Percentiles rank a stretch among this genome's conserved stretches.
phyloP scores from a whole-genome alignment of 176 grass and related monocot genomes.

The Avena atlantica region DNA sequence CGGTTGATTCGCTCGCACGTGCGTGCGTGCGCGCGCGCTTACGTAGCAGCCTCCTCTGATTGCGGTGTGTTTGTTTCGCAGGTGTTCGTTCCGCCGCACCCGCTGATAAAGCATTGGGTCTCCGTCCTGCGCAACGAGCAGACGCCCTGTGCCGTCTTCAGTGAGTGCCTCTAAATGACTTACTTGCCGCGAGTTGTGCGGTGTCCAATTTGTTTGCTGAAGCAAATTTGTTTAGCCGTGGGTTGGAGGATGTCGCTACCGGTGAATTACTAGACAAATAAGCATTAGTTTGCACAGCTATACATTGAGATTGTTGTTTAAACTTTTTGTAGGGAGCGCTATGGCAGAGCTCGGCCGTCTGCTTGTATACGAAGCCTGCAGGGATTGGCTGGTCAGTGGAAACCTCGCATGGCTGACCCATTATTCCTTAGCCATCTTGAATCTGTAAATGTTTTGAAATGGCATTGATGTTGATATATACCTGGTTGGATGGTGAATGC shows the following conservation, averaged over 20 bases:
- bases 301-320: not conserved
- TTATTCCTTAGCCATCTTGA: not conserved
- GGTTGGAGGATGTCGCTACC: no score
- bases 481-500: not conserved
- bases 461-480: not conserved
- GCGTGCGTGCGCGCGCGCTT: slow-evolving; percentile 29
- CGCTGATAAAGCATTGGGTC: slow-evolving; percentile 96
- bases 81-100: slow-evolving; percentile 97
- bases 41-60: slow-evolving; percentile 21
- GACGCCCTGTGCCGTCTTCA: slow-evolving; percentile 88
- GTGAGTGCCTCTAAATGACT: slow-evolving; percentile 57
- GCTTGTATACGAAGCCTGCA: slow-evolving; percentile 94
- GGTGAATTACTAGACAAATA: no score
- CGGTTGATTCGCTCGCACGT: slow-evolving; percentile 33
- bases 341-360: slow-evolving; percentile 94
- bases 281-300: not conserved
- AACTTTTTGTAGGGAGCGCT: slow-evolving; percentile 69
- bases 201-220: no score
- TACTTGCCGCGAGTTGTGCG: no score
- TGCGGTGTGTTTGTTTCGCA: slow-evolving; percentile 41
- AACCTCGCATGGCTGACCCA: slow-evolving; percentile 22
- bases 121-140: slow-evolving; percentile 98
- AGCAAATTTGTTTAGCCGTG: no score
- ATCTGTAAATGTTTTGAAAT: slow-evolving; percentile 22
- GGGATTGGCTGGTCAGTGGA: slow-evolving; percentile 94